Evolutionary conservation across 73 alveolate species (phyloP).

Genomic region (Paramecium bursaria): DNA sequence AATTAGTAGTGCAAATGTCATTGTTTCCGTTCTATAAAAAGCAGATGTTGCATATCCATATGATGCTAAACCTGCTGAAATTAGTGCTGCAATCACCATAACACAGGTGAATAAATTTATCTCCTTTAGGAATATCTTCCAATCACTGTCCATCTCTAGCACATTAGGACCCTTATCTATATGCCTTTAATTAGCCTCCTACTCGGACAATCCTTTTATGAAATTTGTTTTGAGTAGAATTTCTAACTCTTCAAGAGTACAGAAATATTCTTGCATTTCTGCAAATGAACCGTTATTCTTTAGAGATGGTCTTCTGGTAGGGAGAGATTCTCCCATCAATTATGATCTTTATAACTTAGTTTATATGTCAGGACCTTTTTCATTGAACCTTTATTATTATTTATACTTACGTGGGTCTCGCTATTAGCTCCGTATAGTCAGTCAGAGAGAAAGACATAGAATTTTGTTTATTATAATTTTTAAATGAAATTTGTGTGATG

Average conservation of each 20-base stretch:
- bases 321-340: no score
- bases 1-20: conserved; percentile 1
- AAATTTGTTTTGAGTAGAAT: conserved; percentile 21
- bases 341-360: no score
- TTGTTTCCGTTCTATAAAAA: conserved; percentile 21
- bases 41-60: conserved; percentile 31
- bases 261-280: conserved; percentile 59
- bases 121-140: conserved; percentile 52
- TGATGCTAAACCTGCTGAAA: conserved; percentile 13
- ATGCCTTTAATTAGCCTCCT: conserved; percentile 22
- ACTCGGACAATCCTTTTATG: neutral
- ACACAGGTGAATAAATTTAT: conserved; percentile 44
- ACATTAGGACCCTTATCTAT: neutral
- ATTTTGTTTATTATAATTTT: no score
- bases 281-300: no score
- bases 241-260: conserved; percentile 22
- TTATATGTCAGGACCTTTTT: no score
- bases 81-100: conserved; percentile 9
- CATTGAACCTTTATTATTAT: no score
- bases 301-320: no score
- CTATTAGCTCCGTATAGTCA: no score
- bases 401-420: no score
- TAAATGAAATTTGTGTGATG: no score
- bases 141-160: neutral
- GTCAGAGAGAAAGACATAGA: no score